Percentiles rank a stretch among this genome's conserved stretches.
These are phyloP conservation scores for Dendrobium officinale DNA, from an alignment of 106 monocot species.

Conservation along the genomic window DNA sequence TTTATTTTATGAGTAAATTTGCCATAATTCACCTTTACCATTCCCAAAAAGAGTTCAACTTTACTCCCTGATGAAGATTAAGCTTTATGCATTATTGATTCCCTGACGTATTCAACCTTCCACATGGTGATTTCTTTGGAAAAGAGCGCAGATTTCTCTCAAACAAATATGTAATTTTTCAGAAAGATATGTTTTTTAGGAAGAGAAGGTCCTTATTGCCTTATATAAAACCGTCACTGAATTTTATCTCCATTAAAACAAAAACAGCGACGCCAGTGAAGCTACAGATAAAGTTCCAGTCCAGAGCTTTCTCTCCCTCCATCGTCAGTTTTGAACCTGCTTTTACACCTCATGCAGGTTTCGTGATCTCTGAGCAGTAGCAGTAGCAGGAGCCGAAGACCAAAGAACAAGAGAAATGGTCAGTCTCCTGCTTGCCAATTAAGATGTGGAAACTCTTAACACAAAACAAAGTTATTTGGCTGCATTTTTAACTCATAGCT, in stretches of 20 bases:
- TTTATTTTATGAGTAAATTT: no score
- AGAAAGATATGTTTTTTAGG: background rate
- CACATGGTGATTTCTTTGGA: background rate
- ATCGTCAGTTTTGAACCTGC: background rate
- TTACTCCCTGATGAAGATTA: background rate
- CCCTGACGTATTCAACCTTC: background rate
- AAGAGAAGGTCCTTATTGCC: background rate
- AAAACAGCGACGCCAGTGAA: background rate
- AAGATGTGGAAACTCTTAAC: background rate
- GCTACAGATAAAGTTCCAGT: no score
- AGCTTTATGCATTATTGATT: background rate
- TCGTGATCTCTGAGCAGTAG: slow-evolving; percentile 2
- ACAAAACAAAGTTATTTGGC: background rate
- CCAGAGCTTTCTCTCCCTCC: background rate
- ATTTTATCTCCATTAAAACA: background rate
- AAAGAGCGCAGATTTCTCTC: background rate
- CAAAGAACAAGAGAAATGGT: background rate
- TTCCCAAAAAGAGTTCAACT: no score
- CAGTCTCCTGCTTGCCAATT: background rate
- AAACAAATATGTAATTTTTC: background rate
- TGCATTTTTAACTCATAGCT: no score
- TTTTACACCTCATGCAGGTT: slow-evolving; percentile 2
- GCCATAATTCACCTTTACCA: no score
- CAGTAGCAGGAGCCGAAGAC: background rate
- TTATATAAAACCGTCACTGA: background rate